phyloP scores from a whole-genome alignment of 306 rosid genomes.

The Glycine tomentella region DNA sequence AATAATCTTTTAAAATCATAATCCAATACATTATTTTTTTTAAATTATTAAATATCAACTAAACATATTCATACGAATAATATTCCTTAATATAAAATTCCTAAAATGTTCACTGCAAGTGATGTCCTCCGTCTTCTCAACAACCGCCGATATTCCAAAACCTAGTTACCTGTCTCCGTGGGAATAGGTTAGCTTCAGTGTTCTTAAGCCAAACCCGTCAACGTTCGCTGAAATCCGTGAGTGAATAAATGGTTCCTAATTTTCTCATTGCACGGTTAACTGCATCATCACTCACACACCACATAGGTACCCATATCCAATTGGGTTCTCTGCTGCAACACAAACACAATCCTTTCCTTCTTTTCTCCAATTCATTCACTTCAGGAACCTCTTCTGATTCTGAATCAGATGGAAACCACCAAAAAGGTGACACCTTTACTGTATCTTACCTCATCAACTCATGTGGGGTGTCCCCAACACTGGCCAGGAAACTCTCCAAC shows the following conservation, averaged over 20 bases:
- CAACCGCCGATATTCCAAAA: too few species aligned
- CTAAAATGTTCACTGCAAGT: too few species aligned
- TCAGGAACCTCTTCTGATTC: not conserved
- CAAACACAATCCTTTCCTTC: not conserved
- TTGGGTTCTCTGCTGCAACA: conserved; percentile 15
- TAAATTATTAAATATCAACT: too few species aligned
- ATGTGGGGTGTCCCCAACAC: conserved; percentile 50
- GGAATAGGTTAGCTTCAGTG: not conserved
- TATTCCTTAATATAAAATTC: too few species aligned
- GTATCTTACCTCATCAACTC: conserved; percentile 48
- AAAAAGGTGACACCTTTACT: conserved; percentile 29
- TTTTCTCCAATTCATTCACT: not conserved
- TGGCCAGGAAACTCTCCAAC: conserved; percentile 37
- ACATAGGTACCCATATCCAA: not conserved
- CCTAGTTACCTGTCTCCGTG: too few species aligned
- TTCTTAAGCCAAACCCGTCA: not conserved
- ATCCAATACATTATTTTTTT: too few species aligned
- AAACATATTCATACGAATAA: too few species aligned
- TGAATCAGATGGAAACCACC: not conserved
- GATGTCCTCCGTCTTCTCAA: too few species aligned
- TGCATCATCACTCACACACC: not conserved
- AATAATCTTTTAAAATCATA: too few species aligned
- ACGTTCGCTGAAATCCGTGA: too few species aligned
- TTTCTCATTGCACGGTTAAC: not conserved
- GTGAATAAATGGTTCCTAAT: not conserved